These are phyloP conservation scores for Posidonia australis DNA, from an alignment of 106 monocot genomes.

Conservation along the genomic window DNA sequence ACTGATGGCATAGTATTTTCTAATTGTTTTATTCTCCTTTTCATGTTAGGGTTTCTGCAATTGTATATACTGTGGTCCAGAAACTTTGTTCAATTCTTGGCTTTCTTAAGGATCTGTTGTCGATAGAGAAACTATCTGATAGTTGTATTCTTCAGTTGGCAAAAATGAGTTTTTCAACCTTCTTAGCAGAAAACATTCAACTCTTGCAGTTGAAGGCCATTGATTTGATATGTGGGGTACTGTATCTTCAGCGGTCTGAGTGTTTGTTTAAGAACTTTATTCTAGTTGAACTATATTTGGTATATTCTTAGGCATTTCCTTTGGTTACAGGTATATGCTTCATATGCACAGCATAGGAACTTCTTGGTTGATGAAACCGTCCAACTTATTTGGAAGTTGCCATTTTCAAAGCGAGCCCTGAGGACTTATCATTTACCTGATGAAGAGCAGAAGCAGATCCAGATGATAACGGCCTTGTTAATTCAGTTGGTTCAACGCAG, in stretches of 20 bases:
- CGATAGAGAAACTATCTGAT: slow-evolving; percentile 70
- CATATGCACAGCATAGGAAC: slow-evolving; percentile 71
- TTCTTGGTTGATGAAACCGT: slow-evolving; percentile 89
- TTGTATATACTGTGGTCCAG: slow-evolving; percentile 57
- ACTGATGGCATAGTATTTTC: neutral
- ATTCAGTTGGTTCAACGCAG: slow-evolving; percentile 89
- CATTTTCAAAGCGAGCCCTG: slow-evolving; percentile 65
- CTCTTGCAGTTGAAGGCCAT: slow-evolving; percentile 93
- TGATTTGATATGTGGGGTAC: slow-evolving; percentile 69
- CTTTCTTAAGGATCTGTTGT: slow-evolving; percentile 72
- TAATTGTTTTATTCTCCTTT: slow-evolving; percentile 12
- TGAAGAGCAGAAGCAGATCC: slow-evolving; percentile 97
- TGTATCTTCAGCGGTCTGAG: neutral
- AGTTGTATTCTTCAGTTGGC: slow-evolving; percentile 84
- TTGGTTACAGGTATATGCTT: slow-evolving; percentile 57
- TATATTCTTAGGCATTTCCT: slow-evolving; percentile 4
- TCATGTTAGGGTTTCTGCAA: slow-evolving; percentile 48
- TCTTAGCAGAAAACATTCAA: slow-evolving; percentile 88
- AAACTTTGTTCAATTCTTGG: slow-evolving; percentile 79
- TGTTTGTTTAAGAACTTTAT: neutral
- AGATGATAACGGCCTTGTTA: slow-evolving; percentile 91
- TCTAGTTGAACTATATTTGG: neutral
- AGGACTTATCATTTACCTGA: slow-evolving; percentile 86
- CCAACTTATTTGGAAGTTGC: slow-evolving; percentile 80
- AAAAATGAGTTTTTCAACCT: slow-evolving; percentile 82